Conservation (phyloP, 116 monocot genomes). For the Papilionanthe hybrid region DNA sequence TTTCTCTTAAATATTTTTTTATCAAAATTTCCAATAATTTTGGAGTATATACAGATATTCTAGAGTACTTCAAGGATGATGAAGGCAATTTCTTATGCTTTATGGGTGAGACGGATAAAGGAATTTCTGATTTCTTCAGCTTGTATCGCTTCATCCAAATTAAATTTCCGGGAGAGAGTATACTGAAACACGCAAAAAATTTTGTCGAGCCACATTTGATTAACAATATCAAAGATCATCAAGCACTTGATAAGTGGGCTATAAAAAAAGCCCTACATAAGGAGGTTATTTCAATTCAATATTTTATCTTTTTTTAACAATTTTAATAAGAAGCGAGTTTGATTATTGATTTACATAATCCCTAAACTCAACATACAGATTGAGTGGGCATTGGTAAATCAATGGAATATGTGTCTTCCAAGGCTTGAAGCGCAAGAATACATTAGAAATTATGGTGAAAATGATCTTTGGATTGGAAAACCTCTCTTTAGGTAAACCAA, state of each 20-base stretch:
- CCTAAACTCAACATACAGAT: no score
- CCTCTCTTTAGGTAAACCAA: slow-evolving; percentile 9
- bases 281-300: slow-evolving; percentile 9
- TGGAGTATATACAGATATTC: slow-evolving; percentile 12
- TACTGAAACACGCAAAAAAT: slow-evolving; percentile 23
- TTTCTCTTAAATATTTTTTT: no score
- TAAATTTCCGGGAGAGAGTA: slow-evolving; percentile 26
- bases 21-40: no score
- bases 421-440: no score
- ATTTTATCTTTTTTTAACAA: not conserved
- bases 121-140: slow-evolving; percentile 24
- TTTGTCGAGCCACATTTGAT: slow-evolving; percentile 10
- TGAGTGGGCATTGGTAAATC: no score
- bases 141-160: slow-evolving; percentile 26
- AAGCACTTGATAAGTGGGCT: slow-evolving; percentile 22
- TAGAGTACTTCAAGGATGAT: slow-evolving; percentile 19
- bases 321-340: not conserved
- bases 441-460: no score
- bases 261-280: slow-evolving; percentile 21
- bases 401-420: no score
- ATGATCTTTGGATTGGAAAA: slow-evolving; percentile 28
- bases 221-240: slow-evolving; percentile 5
- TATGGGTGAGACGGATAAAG: slow-evolving; percentile 21
- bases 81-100: slow-evolving; percentile 22
- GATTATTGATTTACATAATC: not conserved